phyloP scores from a whole-genome alignment of 163 green algal species.

The Trebouxiophyceae sp. region DNA sequence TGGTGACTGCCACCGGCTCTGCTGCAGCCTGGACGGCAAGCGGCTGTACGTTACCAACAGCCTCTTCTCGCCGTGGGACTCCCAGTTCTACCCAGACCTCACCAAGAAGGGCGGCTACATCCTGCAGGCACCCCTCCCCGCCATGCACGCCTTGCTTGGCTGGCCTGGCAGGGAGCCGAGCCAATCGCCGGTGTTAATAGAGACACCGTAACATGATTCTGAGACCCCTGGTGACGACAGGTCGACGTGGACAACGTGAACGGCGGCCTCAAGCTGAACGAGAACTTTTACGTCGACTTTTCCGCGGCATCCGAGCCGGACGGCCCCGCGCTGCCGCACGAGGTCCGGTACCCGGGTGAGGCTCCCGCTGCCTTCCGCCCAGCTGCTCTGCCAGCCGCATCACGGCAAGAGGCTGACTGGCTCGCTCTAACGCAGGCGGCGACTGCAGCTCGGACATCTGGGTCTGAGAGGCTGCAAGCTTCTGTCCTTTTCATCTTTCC shows the following conservation, averaged over 20 bases:
- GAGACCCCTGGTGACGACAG: no score
- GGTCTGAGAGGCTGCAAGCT: no score
- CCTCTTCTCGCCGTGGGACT: slow-evolving; percentile 72
- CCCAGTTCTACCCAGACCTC: slow-evolving; percentile 79
- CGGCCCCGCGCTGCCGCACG: slow-evolving; percentile 71
- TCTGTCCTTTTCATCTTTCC: no score
- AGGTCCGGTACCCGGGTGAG: slow-evolving; percentile 27
- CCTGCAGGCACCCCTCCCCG: no score
- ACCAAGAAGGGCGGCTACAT: slow-evolving; percentile 55
- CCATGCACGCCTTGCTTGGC: no score
- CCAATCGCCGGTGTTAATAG: no score
- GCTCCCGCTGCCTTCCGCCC: neutral
- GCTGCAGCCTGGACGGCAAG: slow-evolving; percentile 51
- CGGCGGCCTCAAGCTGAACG: slow-evolving; percentile 61
- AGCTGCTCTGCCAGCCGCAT: neutral
- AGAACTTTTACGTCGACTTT: slow-evolving; percentile 37
- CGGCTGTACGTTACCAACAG: slow-evolving; percentile 63
- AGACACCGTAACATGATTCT: no score
- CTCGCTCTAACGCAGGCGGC: slow-evolving; percentile 19
- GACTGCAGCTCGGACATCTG: slow-evolving; percentile 81
- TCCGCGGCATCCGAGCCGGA: slow-evolving; percentile 59
- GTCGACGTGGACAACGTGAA: slow-evolving; percentile 69
- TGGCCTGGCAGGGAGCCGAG: no score
- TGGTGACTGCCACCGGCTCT: neutral
- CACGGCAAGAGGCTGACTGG: neutral